These are phyloP conservation scores for Gracilariopsis chorda DNA, from an alignment of 23 red algal species.

Conservation along the genomic window DNA sequence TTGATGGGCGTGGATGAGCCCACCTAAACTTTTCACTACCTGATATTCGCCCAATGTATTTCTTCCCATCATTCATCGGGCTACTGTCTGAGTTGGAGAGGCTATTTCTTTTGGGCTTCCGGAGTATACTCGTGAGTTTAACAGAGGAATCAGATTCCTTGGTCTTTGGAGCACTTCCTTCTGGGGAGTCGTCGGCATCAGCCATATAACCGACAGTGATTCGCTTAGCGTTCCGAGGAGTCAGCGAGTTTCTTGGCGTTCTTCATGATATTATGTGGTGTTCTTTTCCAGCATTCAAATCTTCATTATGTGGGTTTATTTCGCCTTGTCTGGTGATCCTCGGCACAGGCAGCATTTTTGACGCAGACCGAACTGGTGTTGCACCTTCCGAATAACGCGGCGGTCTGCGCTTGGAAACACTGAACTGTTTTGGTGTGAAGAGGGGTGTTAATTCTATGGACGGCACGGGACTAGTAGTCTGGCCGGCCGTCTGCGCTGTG, in stretches of 20 bases:
- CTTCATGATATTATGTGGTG: too few relatives aligned
- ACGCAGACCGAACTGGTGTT: constrained; percentile 25
- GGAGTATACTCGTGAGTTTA: not conserved
- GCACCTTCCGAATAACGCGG: not conserved
- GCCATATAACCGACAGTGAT: too few relatives aligned
- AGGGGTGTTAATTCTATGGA: not conserved
- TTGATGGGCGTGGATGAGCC: constrained; percentile 30
- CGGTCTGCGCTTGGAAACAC: not conserved
- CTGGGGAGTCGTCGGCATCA: too few relatives aligned
- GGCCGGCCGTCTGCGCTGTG: too few relatives aligned
- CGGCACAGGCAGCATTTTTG: constrained; percentile 5
- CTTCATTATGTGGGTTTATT: not conserved
- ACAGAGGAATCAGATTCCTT: too few relatives aligned
- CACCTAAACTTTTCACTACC: constrained; percentile 33
- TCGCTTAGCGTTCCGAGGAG: too few relatives aligned
- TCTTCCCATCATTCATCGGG: not conserved
- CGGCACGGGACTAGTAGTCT: too few relatives aligned
- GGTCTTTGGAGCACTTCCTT: too few relatives aligned
- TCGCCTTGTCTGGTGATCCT: not conserved
- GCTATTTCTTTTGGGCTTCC: not conserved
- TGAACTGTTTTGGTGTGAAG: constrained; percentile 59
- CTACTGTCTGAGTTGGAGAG: not conserved
- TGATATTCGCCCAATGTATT: not conserved
- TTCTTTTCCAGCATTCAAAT: too few relatives aligned
- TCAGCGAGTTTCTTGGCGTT: too few relatives aligned